These are phyloP conservation scores for Coemansia sp. DNA, from an alignment of 192 early-diverging fungal genomes.

Conservation along the genomic window DNA sequence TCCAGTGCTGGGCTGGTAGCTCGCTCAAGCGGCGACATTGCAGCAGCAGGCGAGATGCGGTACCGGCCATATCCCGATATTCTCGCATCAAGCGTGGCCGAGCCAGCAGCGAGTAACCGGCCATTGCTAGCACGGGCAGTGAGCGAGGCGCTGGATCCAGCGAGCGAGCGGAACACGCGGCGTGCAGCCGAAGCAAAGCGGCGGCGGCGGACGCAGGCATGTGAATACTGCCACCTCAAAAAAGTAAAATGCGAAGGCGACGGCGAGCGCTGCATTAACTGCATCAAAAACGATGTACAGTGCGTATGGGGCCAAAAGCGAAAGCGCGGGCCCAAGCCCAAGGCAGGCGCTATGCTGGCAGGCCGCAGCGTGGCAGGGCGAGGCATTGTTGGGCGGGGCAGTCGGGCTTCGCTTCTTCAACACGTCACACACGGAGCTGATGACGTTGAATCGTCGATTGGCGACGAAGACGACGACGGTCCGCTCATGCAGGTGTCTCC, in stretches of 20 bases:
- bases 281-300: conserved; percentile 51
- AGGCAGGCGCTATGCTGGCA: conserved; percentile 3
- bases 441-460: conserved; percentile 6
- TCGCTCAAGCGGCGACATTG: conserved; percentile 10
- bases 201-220: conserved; percentile 50
- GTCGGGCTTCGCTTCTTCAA: neutral
- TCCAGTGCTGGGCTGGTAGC: conserved; percentile 9
- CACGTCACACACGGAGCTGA: neutral
- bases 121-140: conserved; percentile 8
- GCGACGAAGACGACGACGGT: neutral
- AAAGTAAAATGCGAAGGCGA: conserved; percentile 55
- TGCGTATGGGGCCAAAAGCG: conserved; percentile 51
- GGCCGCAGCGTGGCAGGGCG: conserved; percentile 1
- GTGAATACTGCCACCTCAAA: conserved; percentile 53
- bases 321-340: conserved; percentile 55
- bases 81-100: neutral
- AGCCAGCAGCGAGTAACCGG: conserved; percentile 5
- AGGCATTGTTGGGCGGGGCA: too few species aligned
- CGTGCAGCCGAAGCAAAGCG: conserved; percentile 18
- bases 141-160: conserved; percentile 8
- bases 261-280: conserved; percentile 44
- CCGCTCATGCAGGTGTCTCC: neutral
- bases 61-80: conserved; percentile 53
- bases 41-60: conserved; percentile 17
- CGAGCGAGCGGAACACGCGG: neutral